These are phyloP conservation scores for Globisporangium spinosum DNA, from an alignment of 352 stramenopile species.

Conservation along the genomic window DNA sequence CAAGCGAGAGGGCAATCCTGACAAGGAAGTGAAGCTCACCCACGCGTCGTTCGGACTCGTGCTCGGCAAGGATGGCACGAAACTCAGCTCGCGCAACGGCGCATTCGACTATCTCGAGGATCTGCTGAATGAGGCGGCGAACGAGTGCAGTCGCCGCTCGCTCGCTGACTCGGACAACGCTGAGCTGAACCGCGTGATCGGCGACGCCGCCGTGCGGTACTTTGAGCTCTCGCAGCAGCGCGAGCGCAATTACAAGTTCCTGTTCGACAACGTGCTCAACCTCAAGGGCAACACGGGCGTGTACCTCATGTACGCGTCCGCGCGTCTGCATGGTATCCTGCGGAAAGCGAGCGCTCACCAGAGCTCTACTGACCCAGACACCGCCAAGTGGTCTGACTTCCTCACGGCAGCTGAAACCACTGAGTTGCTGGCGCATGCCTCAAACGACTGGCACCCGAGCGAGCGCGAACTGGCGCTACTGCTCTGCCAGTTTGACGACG, in stretches of 20 bases:
- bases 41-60: conserved; percentile 80
- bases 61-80: conserved; percentile 70
- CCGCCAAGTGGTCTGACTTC: conserved; percentile 29
- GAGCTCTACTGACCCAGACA: conserved; percentile 9
- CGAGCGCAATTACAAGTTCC: conserved; percentile 85
- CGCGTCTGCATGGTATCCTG: conserved; percentile 69
- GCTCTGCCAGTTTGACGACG: conserved; percentile 77
- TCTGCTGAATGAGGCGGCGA: conserved; percentile 56
- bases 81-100: conserved; percentile 80
- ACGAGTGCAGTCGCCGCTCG: conserved; percentile 60
- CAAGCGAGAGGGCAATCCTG: conserved; percentile 13
- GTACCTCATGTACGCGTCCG: conserved; percentile 81
- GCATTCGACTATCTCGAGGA: conserved; percentile 77
- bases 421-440: conserved; percentile 38
- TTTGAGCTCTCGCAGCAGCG: conserved; percentile 83
- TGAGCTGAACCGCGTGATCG: conserved; percentile 49
- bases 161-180: conserved; percentile 32
- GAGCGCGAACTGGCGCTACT: conserved; percentile 72
- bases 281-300: conserved; percentile 83
- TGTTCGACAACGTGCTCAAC: conserved; percentile 77
- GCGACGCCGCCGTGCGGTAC: conserved; percentile 76
- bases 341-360: conserved; percentile 40
- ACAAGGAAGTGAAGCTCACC: conserved; percentile 47
- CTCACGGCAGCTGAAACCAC: conserved; percentile 25
- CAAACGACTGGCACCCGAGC: conserved; percentile 55